A percentile compares a stretch with the other conserved stretches of the same genome.
Conservation (phyloP, 805 yeast species). For the Cyberlindnera samutprakarnensis region DNA sequence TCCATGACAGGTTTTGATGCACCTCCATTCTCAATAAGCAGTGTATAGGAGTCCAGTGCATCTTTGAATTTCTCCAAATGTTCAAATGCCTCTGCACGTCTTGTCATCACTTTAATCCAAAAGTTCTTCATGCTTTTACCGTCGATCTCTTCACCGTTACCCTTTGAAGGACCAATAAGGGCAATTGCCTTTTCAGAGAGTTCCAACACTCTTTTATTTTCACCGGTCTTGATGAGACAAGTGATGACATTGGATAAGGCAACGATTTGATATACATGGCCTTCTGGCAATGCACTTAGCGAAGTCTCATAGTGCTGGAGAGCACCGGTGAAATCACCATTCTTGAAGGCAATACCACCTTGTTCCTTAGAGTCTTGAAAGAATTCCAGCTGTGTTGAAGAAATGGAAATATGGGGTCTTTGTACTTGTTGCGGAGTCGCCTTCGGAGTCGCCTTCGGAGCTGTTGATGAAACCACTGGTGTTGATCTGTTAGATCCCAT, state of each 20-base stretch:
- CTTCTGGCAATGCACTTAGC: constrained; percentile 48
- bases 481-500: constrained; percentile 11
- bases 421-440: too few relatives aligned
- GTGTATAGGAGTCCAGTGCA: constrained; percentile 55
- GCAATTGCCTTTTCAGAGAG: constrained; percentile 24
- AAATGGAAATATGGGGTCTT: constrained; percentile 10
- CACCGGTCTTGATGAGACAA: constrained; percentile 61
- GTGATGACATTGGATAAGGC: constrained; percentile 72
- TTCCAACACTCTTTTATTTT: constrained; percentile 34
- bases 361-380: constrained; percentile 41
- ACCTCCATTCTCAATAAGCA: constrained; percentile 60
- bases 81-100: constrained; percentile 82
- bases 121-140: constrained; percentile 57
- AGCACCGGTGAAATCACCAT: constrained; percentile 79
- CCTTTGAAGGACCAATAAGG: constrained; percentile 29
- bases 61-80: constrained; percentile 61
- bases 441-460: not conserved
- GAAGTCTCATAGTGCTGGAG: constrained; percentile 50
- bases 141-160: constrained; percentile 36
- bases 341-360: constrained; percentile 59
- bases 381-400: constrained; percentile 22
- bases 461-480: not conserved
- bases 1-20: constrained; percentile 61
- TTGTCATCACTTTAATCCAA: constrained; percentile 62
- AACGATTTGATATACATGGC: constrained; percentile 60